phyloP scores from a whole-genome alignment of 805 yeast genomes.

The Wickerhamiella hasegawae region DNA sequence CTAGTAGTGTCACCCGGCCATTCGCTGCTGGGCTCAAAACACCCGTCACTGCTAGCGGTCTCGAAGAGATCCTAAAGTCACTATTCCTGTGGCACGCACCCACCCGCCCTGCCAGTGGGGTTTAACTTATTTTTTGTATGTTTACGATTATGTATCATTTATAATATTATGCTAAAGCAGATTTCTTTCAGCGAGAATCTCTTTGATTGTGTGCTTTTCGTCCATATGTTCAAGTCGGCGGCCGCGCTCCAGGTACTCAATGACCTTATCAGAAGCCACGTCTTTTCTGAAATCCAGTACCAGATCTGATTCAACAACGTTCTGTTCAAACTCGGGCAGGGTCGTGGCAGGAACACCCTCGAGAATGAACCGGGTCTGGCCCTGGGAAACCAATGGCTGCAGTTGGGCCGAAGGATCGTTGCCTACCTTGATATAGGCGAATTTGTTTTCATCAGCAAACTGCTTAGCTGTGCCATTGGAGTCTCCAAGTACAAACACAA shows the following conservation, averaged over 20 bases:
- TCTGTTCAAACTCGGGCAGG: slow-evolving; percentile 5
- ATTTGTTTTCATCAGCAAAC: slow-evolving; percentile 8
- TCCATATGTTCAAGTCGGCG: neutral
- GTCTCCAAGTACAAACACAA: slow-evolving; percentile 13
- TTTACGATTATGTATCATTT: neutral
- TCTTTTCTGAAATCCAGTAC: slow-evolving; percentile 8
- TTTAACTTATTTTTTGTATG: too few species aligned
- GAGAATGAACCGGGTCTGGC: slow-evolving; percentile 11
- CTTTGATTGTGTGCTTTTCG: slow-evolving; percentile 1
- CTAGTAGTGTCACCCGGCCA: slow-evolving; percentile 16
- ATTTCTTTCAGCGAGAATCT: slow-evolving; percentile 6
- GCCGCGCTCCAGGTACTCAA: neutral
- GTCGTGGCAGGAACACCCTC: slow-evolving; percentile 7
- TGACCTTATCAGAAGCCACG: neutral
- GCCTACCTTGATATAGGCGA: slow-evolving; percentile 5
- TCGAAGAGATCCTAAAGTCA: slow-evolving; percentile 20
- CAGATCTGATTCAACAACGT: slow-evolving; percentile 13
- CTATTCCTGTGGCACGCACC: too few species aligned
- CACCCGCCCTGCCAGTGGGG: too few species aligned
- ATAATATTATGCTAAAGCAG: slow-evolving; percentile 1
- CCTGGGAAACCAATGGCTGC: slow-evolving; percentile 8
- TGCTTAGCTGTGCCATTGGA: slow-evolving; percentile 6
- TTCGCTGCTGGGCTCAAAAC: slow-evolving; percentile 64
- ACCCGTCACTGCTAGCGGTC: slow-evolving; percentile 33
- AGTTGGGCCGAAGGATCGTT: slow-evolving; percentile 1